Conservation (phyloP, 371 early-diverging fungal genomes). For the Sporodiniella umbellata region DNA sequence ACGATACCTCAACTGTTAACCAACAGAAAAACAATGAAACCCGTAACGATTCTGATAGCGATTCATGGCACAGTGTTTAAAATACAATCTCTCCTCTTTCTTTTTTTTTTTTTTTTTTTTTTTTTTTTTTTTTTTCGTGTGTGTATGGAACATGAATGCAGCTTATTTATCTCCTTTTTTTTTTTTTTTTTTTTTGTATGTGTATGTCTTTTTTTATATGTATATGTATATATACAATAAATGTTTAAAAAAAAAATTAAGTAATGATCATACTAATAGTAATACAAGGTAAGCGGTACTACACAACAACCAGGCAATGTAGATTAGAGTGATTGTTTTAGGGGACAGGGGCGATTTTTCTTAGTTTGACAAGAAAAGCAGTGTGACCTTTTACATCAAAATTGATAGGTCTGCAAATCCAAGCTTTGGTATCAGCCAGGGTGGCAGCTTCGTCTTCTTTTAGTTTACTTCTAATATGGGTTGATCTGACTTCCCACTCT, state of each 20-base stretch:
- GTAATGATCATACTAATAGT: too few relatives aligned
- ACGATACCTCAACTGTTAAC: background rate
- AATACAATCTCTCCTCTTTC: background rate
- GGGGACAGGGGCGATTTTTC: background rate
- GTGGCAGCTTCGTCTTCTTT: slow-evolving; percentile 10
- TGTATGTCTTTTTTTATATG: too few relatives aligned
- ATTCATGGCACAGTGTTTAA: slow-evolving; percentile 20
- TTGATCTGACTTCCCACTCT: slow-evolving; percentile 66
- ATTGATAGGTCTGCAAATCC: slow-evolving; percentile 64
- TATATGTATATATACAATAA: too few relatives aligned
- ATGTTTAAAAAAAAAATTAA: too few relatives aligned
- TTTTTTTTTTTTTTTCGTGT: background rate
- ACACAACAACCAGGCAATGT: too few relatives aligned
- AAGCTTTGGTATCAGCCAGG: slow-evolving; percentile 26
- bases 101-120: too few relatives aligned
- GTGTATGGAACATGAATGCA: too few relatives aligned
- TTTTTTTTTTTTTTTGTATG: too few relatives aligned
- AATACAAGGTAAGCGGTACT: too few relatives aligned
- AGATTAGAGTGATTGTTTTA: background rate
- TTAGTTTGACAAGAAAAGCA: slow-evolving; percentile 60
- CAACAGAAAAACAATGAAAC: background rate
- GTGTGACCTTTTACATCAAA: slow-evolving; percentile 59
- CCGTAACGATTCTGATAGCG: slow-evolving; percentile 15
- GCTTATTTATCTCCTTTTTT: too few relatives aligned
- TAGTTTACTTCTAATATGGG: slow-evolving; percentile 52